Conservation (phyloP, 805 yeast species). For the Candida glaebosa region DNA sequence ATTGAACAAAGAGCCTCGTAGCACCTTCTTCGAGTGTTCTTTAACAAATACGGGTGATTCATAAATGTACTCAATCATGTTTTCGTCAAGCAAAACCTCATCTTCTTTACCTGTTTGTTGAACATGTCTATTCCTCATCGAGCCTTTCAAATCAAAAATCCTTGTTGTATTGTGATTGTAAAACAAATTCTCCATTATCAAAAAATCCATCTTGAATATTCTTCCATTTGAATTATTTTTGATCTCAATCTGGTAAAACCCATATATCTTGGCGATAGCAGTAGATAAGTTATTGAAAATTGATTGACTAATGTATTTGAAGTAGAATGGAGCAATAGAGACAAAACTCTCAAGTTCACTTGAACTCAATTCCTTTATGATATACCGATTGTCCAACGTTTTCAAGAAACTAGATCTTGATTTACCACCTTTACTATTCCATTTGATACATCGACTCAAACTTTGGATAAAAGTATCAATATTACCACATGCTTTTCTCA, state of each 20-base stretch:
- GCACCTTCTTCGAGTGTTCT: conserved; percentile 81
- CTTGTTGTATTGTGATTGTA: conserved; percentile 77
- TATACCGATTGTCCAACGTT: conserved; percentile 84
- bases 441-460: conserved; percentile 85
- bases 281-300: conserved; percentile 93
- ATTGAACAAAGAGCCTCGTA: conserved; percentile 89
- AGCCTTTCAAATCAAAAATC: conserved; percentile 94
- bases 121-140: conserved; percentile 96
- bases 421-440: conserved; percentile 97
- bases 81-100: conserved; percentile 92
- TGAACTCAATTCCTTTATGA: conserved; percentile 83
- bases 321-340: conserved; percentile 93
- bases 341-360: conserved; percentile 91
- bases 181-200: conserved; percentile 94
- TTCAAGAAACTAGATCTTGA: conserved; percentile 93
- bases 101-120: conserved; percentile 94
- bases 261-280: conserved; percentile 90
- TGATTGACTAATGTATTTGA: conserved; percentile 93
- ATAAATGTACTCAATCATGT: conserved; percentile 96
- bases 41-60: conserved; percentile 93
- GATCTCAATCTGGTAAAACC: conserved; percentile 91
- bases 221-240: conserved; percentile 74
- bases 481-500: conserved; percentile 78
- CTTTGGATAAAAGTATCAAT: conserved; percentile 79
- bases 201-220: conserved; percentile 79